Conservation (phyloP, 352 stramenopile species). For the Phytopythium mirpurense region DNA sequence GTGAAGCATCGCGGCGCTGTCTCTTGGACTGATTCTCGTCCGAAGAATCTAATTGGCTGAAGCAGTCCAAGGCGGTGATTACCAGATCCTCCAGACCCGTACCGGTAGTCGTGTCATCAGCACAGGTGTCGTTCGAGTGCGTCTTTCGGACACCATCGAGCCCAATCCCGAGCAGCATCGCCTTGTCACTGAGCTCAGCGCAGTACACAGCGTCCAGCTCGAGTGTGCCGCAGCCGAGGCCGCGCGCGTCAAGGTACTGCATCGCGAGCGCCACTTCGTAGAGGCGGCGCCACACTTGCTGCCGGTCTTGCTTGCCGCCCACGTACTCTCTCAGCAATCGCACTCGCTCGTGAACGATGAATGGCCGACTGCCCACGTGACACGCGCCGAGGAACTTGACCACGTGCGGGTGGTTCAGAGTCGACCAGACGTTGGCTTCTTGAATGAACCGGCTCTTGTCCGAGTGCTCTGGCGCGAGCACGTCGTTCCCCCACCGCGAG, state of each 20-base stretch:
- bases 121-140: not conserved
- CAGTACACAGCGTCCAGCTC: not conserved
- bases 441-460: not conserved
- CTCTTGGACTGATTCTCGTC: too few relatives aligned
- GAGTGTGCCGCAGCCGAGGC: not conserved
- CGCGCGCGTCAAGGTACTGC: conserved; percentile 22
- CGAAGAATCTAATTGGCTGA: too few relatives aligned
- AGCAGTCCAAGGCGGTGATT: too few relatives aligned
- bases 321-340: not conserved
- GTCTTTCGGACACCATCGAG: not conserved
- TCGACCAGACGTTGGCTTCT: not conserved
- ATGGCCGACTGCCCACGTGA: conserved; percentile 4
- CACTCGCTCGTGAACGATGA: conserved; percentile 1
- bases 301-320: too few relatives aligned
- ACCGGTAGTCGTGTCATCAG: not conserved
- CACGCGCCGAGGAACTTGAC: conserved; percentile 13
- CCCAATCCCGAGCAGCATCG: not conserved
- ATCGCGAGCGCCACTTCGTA: conserved; percentile 20
- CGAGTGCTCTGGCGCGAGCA: not conserved
- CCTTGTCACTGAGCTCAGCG: not conserved
- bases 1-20: too few relatives aligned
- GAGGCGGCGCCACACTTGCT: conserved; percentile 12
- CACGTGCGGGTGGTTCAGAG: conserved; percentile 17
- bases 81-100: too few relatives aligned
- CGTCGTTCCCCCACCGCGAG: not conserved